Percentiles rank a stretch among this genome's conserved stretches.
phyloP scores from a whole-genome alignment of 2,329 filamentous ascomycete genomes.

The Fusarium humuli region DNA sequence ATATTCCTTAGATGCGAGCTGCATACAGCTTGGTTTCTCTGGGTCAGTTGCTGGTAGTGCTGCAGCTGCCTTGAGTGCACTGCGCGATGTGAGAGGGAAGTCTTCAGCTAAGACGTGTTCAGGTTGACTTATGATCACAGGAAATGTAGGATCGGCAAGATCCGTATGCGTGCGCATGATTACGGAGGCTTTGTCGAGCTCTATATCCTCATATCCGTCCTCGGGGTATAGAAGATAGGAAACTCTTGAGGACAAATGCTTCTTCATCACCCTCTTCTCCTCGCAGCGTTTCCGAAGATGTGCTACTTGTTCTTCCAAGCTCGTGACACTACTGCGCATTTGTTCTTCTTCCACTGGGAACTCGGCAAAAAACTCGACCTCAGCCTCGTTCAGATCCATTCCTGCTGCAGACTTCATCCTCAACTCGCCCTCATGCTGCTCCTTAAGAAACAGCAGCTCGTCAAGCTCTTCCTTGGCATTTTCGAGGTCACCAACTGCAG shows the following conservation, averaged over 20 bases:
- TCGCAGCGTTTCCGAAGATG: slow-evolving; percentile 56
- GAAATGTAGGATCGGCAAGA: slow-evolving; percentile 57
- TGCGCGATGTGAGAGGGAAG: slow-evolving; percentile 55
- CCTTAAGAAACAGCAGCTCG: slow-evolving; percentile 57
- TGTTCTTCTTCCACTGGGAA: slow-evolving; percentile 54
- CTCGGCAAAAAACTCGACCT: slow-evolving; percentile 58
- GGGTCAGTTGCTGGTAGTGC: slow-evolving; percentile 53
- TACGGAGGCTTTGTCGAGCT: slow-evolving; percentile 50
- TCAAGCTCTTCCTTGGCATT: slow-evolving; percentile 60
- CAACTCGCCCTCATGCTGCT: slow-evolving; percentile 54
- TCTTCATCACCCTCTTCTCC: slow-evolving; percentile 56
- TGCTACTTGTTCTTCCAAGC: slow-evolving; percentile 50
- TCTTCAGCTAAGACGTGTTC: slow-evolving; percentile 56
- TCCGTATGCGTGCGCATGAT: slow-evolving; percentile 42
- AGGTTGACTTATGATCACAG: slow-evolving; percentile 62
- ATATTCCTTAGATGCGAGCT: slow-evolving; percentile 61
- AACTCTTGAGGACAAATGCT: slow-evolving; percentile 55
- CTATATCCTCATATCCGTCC: slow-evolving; percentile 56
- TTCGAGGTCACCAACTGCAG: slow-evolving; percentile 58
- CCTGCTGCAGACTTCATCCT: slow-evolving; percentile 48
- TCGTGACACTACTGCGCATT: slow-evolving; percentile 51
- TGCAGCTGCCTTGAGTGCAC: slow-evolving; percentile 55
- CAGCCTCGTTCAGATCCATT: slow-evolving; percentile 51
- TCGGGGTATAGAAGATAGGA: slow-evolving; percentile 55
- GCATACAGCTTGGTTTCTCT: slow-evolving; percentile 50